Percentiles rank a stretch among this genome's conserved stretches.
phyloP scores from a whole-genome alignment of 306 rosid genomes.

The Mucuna pruriens region DNA sequence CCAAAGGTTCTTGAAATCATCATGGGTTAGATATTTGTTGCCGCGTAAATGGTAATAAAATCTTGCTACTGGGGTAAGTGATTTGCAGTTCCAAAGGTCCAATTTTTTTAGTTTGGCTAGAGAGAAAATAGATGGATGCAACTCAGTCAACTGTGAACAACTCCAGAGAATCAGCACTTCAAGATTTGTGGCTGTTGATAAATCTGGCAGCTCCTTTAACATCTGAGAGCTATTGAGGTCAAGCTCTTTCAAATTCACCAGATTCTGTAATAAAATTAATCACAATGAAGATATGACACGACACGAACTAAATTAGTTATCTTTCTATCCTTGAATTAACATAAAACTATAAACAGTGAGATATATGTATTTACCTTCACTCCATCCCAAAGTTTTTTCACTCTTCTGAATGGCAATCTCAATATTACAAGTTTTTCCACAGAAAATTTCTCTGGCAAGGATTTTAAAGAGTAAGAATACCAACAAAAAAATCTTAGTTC shows the following conservation, averaged over 20 bases:
- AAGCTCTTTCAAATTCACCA: not conserved
- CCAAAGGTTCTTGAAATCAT: too few relatives aligned
- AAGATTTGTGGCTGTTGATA: not conserved
- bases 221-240: not conserved
- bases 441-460: not conserved
- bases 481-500: not conserved
- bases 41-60: too few relatives aligned
- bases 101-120: not conserved
- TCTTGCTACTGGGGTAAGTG: too few relatives aligned
- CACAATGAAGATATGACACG: not conserved
- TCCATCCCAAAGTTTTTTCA: not conserved
- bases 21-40: too few relatives aligned
- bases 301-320: not conserved
- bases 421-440: not conserved
- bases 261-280: not conserved
- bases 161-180: not conserved
- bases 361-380: not conserved
- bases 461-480: not conserved
- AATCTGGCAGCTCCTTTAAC: not conserved
- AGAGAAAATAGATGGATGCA: not conserved
- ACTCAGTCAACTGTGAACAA: not conserved
- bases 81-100: too few relatives aligned
- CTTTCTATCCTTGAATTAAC: too few relatives aligned
- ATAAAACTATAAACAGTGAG: too few relatives aligned
- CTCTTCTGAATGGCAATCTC: accelerated